A percentile compares a stretch with the other conserved stretches of the same genome.
phyloP scores from a whole-genome alignment of 768 basidiomycete species.

The Hygrocybe punicea region DNA sequence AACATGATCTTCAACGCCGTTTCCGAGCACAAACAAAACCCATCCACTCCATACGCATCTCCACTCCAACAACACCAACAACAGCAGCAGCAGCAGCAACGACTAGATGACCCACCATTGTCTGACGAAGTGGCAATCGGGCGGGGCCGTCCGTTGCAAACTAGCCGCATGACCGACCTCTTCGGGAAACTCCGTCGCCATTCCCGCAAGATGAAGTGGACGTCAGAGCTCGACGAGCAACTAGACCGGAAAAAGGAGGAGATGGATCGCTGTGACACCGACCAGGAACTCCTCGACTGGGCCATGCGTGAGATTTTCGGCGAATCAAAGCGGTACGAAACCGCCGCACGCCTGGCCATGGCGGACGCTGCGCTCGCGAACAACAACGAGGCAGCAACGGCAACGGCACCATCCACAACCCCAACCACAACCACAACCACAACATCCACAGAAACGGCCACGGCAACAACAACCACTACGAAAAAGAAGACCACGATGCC shows the following conservation, averaged over 20 bases:
- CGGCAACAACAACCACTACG: background rate
- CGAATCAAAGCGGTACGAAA: slow-evolving; percentile 50
- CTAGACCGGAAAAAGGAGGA: slow-evolving; percentile 70
- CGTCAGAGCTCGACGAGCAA: slow-evolving; percentile 48
- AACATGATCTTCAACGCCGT: slow-evolving; percentile 62
- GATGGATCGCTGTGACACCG: slow-evolving; percentile 66
- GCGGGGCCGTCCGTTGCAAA: background rate
- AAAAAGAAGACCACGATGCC: slow-evolving; percentile 20
- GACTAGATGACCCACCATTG: background rate
- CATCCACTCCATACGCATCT: background rate
- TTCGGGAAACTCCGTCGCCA: slow-evolving; percentile 54
- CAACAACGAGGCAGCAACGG: background rate
- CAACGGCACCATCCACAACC: background rate
- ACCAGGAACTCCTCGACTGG: slow-evolving; percentile 73
- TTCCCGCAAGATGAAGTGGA: slow-evolving; percentile 49
- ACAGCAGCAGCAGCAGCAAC: background rate
- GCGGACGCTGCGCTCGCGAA: slow-evolving; percentile 22
- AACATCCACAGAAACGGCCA: too few species aligned
- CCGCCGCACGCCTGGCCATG: slow-evolving; percentile 41
- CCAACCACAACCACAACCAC: background rate
- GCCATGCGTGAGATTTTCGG: slow-evolving; percentile 65
- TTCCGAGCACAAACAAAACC: slow-evolving; percentile 26
- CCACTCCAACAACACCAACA: background rate
- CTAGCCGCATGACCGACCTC: slow-evolving; percentile 43
- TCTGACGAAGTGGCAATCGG: too few species aligned